Conservation (phyloP, 1,284 basidiomycete genomes). For the Microbotryomycetes sp. region DNA sequence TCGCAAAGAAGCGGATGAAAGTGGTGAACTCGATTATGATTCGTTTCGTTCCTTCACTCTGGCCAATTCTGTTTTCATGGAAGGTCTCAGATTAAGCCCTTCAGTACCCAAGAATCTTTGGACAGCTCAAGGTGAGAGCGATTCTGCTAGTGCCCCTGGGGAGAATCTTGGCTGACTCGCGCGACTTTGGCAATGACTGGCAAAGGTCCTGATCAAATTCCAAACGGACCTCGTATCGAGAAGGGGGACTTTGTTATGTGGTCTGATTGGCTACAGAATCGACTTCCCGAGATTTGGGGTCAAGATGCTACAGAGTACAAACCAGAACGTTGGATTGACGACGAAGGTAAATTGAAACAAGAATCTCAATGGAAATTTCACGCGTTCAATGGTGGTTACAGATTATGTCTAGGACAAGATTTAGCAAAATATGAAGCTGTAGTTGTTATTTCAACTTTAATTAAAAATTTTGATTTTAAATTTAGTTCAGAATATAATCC, state of each 20-base stretch:
- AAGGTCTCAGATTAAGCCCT: conserved; percentile 31
- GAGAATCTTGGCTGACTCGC: not conserved
- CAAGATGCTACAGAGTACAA: conserved; percentile 28
- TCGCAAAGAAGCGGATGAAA: conserved; percentile 9
- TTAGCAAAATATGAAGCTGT: conserved; percentile 31
- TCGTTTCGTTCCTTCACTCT: conserved; percentile 14
- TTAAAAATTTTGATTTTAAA: conserved; percentile 20
- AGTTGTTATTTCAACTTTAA: conserved; percentile 19
- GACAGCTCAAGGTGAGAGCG: too few species aligned
- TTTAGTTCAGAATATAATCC: conserved; percentile 23
- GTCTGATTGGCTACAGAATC: conserved; percentile 29
- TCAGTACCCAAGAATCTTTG: conserved; percentile 19
- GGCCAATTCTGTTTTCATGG: conserved; percentile 26
- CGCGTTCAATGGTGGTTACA: conserved; percentile 32
- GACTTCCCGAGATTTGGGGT: conserved; percentile 28
- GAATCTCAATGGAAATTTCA: conserved; percentile 29
- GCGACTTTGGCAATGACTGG: conserved; percentile 13
- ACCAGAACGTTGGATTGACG: conserved; percentile 33
- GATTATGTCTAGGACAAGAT: conserved; percentile 25
- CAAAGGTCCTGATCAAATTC: conserved; percentile 27
- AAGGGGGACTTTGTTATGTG: conserved; percentile 27
- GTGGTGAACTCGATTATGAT: conserved; percentile 16
- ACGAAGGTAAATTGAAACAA: conserved; percentile 15
- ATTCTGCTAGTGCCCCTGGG: too few species aligned
- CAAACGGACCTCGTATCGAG: conserved; percentile 29